A percentile compares a stretch with the other conserved stretches of the same genome.
Conservation (phyloP, 2,329 filamentous ascomycete species). For the Botryotinia globosa region DNA sequence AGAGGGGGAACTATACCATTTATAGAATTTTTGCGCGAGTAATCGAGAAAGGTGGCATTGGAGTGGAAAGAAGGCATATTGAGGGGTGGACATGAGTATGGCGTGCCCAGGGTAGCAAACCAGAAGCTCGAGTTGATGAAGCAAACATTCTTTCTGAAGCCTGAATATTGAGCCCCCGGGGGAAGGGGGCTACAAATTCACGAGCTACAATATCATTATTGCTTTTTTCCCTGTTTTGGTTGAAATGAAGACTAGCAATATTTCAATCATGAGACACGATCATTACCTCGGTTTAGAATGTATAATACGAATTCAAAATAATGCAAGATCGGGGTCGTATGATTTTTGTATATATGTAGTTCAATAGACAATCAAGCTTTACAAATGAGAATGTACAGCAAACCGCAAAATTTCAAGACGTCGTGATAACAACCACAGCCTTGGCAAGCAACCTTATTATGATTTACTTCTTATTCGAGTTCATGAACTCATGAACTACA, state of each 20-base stretch:
- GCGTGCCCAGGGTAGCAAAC: not conserved
- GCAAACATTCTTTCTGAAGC: not conserved
- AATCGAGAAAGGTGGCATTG: not conserved
- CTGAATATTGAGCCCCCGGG: not conserved
- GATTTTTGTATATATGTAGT: not conserved
- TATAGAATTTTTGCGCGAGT: constrained; percentile 8
- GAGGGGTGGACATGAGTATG: not conserved
- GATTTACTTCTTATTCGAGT: not conserved
- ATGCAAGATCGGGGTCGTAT: not conserved
- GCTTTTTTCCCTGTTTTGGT: not conserved
- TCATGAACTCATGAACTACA: not conserved
- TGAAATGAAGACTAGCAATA: not conserved
- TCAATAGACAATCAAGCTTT: not conserved
- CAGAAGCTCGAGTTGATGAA: not conserved
- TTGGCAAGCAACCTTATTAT: not conserved
- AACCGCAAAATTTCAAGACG: not conserved
- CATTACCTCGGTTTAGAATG: not conserved
- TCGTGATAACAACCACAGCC: not conserved
- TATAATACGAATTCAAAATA: constrained; percentile 1
- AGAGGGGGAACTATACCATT: constrained; percentile 6
- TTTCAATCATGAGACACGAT: not conserved
- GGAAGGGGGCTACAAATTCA: not conserved
- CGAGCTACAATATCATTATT: not conserved
- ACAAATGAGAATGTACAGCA: not conserved
- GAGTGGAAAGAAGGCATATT: not conserved